Percentiles rank a stretch among this genome's conserved stretches.
These are phyloP conservation scores for Mycena epipterygia DNA, from an alignment of 768 basidiomycete genomes.

Conservation along the genomic window DNA sequence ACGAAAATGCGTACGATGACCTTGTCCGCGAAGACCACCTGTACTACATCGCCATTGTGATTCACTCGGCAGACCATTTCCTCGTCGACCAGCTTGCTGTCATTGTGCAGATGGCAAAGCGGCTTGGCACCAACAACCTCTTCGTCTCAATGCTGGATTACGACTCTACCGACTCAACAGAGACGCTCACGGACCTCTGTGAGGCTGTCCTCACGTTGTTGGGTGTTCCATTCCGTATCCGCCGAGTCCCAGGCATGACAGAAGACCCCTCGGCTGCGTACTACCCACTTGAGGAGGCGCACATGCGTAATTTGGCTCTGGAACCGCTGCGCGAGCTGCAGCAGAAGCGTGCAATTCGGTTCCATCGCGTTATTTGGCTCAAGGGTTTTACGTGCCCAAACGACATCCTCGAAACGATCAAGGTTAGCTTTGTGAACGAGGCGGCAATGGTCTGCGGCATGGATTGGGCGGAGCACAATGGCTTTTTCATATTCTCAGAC, in stretches of 20 bases:
- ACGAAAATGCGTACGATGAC: conserved; percentile 90
- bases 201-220: conserved; percentile 95
- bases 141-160: conserved; percentile 99
- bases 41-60: conserved; percentile 95
- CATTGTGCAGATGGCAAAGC: conserved; percentile 94
- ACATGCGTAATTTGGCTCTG: conserved; percentile 92
- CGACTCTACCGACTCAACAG: conserved; percentile 94
- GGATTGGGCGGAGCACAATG: conserved; percentile 99
- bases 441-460: conserved; percentile 99
- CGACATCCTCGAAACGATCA: conserved; percentile 96
- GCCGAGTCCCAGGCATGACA: conserved; percentile 95
- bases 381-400: conserved; percentile 99
- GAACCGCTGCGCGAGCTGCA: conserved; percentile 91
- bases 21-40: conserved; percentile 86
- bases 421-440: conserved; percentile 90
- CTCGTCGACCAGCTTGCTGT: conserved; percentile 98
- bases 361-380: conserved; percentile 95
- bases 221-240: conserved; percentile 93
- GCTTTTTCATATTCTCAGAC: conserved; percentile 98
- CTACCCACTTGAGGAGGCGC: conserved; percentile 95
- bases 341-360: conserved; percentile 82
- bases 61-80: conserved; percentile 99
- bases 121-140: conserved; percentile 89
- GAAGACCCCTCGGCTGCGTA: conserved; percentile 89
- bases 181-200: conserved; percentile 93